Evolutionary conservation across 305 asterid genomes (phyloP).

Genomic region (Fraxinus xanthoxyloides): DNA sequence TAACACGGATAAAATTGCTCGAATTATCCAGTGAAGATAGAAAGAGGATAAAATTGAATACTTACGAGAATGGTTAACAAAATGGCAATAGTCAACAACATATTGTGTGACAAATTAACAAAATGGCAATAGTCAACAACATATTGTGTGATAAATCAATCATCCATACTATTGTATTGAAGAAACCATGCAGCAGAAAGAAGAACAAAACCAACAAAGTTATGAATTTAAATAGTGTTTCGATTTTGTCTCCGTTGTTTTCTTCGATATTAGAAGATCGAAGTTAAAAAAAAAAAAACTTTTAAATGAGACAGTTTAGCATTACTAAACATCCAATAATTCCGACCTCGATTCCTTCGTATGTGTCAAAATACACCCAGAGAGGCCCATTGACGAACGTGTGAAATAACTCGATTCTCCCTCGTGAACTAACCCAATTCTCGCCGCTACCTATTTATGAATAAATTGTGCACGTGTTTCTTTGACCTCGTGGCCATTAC

Average conservation of each 20-base stretch:
- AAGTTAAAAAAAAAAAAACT: neutral
- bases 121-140: constrained; percentile 22
- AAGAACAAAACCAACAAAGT: constrained; percentile 26
- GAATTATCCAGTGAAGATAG: neutral
- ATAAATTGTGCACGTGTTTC: neutral
- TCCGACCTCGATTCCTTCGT: neutral
- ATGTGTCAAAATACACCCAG: neutral
- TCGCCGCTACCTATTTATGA: neutral
- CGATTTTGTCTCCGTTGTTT: neutral
- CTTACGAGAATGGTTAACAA: neutral
- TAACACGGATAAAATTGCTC: neutral
- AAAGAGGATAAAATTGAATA: neutral
- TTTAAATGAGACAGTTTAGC: neutral
- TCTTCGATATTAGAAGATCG: neutral
- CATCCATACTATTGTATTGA: constrained; percentile 31
- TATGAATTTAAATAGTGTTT: neutral
- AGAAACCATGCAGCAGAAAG: constrained; percentile 28
- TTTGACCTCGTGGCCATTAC: neutral
- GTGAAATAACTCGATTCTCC: neutral
- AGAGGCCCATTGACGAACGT: neutral
- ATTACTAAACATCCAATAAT: neutral
- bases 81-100: constrained; percentile 23
- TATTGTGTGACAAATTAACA: constrained; percentile 16
- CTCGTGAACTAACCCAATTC: neutral
- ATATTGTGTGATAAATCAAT: constrained; percentile 30